Conservation (phyloP, 768 basidiomycete species). For the Boletus tomentosulus region DNA sequence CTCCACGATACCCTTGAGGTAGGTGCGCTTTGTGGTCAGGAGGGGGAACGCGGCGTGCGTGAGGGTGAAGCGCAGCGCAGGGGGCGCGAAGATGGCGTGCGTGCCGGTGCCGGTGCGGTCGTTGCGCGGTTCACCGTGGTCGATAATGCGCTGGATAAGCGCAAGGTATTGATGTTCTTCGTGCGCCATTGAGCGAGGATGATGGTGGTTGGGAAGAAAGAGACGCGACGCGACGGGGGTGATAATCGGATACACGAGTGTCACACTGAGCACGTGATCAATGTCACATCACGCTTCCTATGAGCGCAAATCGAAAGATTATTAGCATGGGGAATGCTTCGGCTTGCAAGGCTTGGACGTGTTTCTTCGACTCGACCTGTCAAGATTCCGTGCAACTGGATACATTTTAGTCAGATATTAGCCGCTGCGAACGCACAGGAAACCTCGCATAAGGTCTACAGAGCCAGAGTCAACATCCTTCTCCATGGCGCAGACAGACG, state of each 20-base stretch:
- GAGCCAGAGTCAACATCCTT: slow-evolving; percentile 25
- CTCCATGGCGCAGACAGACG: slow-evolving; percentile 26
- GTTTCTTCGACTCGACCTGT: background rate
- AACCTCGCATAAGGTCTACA: slow-evolving; percentile 13
- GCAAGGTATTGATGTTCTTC: slow-evolving; percentile 90
- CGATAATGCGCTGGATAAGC: slow-evolving; percentile 74
- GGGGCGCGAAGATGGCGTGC: slow-evolving; percentile 87
- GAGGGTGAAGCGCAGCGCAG: slow-evolving; percentile 85
- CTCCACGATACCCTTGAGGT: slow-evolving; percentile 85
- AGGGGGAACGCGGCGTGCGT: slow-evolving; percentile 72
- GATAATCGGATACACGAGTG: slow-evolving; percentile 7
- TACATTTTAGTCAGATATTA: background rate
- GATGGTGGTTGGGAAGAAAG: slow-evolving; percentile 8
- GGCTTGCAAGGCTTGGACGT: slow-evolving; percentile 8
- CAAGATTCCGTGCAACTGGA: slow-evolving; percentile 2
- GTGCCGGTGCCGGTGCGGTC: slow-evolving; percentile 97
- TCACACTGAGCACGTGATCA: slow-evolving; percentile 11
- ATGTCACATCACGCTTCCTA: slow-evolving; percentile 12
- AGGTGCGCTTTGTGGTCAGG: slow-evolving; percentile 93
- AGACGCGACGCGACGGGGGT: slow-evolving; percentile 1
- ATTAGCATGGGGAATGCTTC: too few species aligned
- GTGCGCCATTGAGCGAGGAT: slow-evolving; percentile 34
- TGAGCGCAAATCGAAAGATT: background rate
- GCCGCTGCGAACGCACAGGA: background rate
- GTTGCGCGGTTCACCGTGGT: slow-evolving; percentile 70